Percentiles rank a stretch among this genome's conserved stretches.
Evolutionary conservation across 208 protist species (phyloP).

Genomic region (Phytomonas serpens): DNA sequence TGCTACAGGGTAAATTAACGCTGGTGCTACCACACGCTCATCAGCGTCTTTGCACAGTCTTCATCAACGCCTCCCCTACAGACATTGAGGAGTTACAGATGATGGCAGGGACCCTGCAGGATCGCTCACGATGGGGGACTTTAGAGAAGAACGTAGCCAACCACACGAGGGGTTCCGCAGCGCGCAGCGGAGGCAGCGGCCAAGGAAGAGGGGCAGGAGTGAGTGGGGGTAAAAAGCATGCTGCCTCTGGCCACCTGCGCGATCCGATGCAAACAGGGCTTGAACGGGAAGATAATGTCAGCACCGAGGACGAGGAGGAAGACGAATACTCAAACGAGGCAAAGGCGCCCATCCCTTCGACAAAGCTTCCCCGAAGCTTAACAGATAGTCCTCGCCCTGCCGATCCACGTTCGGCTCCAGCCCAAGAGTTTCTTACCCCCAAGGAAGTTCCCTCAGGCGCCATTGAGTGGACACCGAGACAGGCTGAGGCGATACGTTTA

Average conservation of each 20-base stretch:
- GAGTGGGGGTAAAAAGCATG: conserved; percentile 3
- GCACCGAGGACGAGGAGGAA: conserved; percentile 9
- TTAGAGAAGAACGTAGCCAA: conserved; percentile 69
- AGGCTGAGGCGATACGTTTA: conserved; percentile 31
- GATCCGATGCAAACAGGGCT: conserved; percentile 12
- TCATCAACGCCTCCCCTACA: conserved; percentile 42
- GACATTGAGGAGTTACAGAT: conserved; percentile 52
- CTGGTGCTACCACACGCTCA: conserved; percentile 49
- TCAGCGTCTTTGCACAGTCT: conserved; percentile 39
- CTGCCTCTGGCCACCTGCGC: conserved; percentile 1
- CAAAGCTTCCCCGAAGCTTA: neutral
- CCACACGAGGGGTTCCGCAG: neutral
- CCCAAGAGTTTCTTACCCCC: neutral
- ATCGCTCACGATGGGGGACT: conserved; percentile 31
- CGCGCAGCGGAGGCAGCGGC: neutral
- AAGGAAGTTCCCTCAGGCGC: neutral
- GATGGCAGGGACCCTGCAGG: conserved; percentile 60
- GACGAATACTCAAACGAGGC: neutral
- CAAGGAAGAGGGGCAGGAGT: conserved; percentile 5
- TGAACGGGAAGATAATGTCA: neutral
- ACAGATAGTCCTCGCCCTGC: neutral
- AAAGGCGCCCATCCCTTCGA: neutral
- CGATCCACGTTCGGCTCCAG: neutral
- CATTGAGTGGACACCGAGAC: conserved; percentile 32
- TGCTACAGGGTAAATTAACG: conserved; percentile 56